Evolutionary conservation across 306 rosid genomes (phyloP).

Genomic region (Prunus padus): DNA sequence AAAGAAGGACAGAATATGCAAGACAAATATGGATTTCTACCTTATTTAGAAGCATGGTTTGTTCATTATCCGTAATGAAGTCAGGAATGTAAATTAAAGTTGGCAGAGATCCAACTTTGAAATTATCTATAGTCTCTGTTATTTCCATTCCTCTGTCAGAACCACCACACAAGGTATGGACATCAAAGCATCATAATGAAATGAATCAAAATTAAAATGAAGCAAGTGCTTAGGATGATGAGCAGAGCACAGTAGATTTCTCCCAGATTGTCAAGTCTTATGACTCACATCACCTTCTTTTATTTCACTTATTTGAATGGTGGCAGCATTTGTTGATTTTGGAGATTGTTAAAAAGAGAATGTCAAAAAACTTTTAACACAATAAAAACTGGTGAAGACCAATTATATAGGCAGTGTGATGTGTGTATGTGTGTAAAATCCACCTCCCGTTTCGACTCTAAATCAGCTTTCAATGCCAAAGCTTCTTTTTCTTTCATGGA

Average conservation of each 20-base stretch:
- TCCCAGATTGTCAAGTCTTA: not conserved
- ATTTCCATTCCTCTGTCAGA: slow-evolving; percentile 41
- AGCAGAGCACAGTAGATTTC: not conserved
- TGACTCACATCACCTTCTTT: not conserved
- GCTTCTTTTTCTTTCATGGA: too few relatives aligned
- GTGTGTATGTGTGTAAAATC: slow-evolving; percentile 36
- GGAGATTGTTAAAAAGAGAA: not conserved
- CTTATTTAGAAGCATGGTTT: slow-evolving; percentile 54
- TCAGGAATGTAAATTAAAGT: slow-evolving; percentile 66
- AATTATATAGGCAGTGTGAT: not conserved
- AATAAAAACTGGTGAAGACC: not conserved
- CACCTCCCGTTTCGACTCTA: slow-evolving; percentile 72
- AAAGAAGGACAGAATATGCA: not conserved
- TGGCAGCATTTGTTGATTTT: not conserved
- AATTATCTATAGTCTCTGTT: slow-evolving; percentile 26
- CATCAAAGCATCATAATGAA: not conserved
- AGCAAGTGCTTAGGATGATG: not conserved
- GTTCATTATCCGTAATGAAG: slow-evolving; percentile 48
- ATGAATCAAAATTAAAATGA: not conserved
- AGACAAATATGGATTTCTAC: slow-evolving; percentile 27
- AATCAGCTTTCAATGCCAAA: slow-evolving; percentile 69
- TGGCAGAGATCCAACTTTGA: slow-evolving; percentile 65
- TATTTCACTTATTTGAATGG: not conserved
- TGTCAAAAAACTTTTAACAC: not conserved
- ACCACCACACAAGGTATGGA: not conserved